These are phyloP conservation scores for Tinospora cordifolia DNA, from an alignment of 164 flowering plant species.

Conservation along the genomic window DNA sequence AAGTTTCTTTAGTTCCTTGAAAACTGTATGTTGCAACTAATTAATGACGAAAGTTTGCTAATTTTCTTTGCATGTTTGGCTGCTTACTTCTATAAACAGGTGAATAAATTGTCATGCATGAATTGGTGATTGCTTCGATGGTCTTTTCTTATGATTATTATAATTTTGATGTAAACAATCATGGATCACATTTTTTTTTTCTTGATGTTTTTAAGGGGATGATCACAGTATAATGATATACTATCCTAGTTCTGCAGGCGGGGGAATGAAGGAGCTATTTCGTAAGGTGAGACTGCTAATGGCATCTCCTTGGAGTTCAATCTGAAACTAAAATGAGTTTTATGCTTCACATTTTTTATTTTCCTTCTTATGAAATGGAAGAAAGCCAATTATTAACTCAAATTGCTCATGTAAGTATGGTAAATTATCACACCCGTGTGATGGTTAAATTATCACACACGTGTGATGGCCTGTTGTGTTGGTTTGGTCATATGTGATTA, in stretches of 20 bases:
- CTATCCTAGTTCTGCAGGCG: constrained; percentile 97
- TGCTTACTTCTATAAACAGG: background rate
- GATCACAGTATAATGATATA: constrained; percentile 97
- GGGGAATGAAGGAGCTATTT: constrained; percentile 97
- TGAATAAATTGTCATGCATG: background rate
- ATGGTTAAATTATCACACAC: no score
- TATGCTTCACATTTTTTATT: background rate
- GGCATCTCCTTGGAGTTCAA: background rate
- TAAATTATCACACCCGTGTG: no score
- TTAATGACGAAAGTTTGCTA: background rate
- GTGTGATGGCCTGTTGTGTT: no score
- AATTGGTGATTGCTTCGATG: background rate
- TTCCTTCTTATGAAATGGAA: background rate
- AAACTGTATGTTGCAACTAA: background rate
- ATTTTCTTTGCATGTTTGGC: background rate
- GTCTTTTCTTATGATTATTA: background rate
- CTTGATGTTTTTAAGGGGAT: constrained; percentile 59
- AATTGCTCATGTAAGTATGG: background rate
- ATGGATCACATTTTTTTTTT: constrained; percentile 3
- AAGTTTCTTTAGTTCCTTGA: background rate
- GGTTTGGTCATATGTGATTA: no score
- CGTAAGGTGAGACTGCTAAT: constrained; percentile 58
- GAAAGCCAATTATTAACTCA: background rate
- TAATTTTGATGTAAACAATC: background rate
- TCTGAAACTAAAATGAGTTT: constrained; percentile 1